Conservation (phyloP, 257 asterid genomes). For the Capsicum chinense region DNA sequence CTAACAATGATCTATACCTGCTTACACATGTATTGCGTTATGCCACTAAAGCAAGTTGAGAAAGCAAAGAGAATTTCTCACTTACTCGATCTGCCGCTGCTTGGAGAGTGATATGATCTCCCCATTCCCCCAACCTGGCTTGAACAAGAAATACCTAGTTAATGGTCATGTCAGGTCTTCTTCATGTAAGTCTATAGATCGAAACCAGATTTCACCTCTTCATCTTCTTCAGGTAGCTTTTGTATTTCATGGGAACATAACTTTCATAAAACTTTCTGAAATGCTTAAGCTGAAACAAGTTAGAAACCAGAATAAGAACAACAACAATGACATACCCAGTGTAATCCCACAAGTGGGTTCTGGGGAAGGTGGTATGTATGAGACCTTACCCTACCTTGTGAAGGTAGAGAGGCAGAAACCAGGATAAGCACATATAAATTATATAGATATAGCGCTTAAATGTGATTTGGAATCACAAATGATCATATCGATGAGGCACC, state of each 20-base stretch:
- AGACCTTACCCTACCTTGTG: neutral
- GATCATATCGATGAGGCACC: neutral
- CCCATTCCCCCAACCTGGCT: conserved; percentile 89
- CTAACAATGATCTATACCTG: conserved; percentile 15
- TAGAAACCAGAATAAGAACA: conserved; percentile 14
- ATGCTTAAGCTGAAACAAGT: conserved; percentile 73
- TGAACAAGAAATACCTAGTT: conserved; percentile 36
- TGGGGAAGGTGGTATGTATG: neutral
- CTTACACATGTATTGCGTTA: neutral
- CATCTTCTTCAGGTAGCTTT: conserved; percentile 78
- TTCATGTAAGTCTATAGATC: conserved; percentile 1
- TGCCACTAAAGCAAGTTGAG: conserved; percentile 1
- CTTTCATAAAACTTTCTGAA: conserved; percentile 75
- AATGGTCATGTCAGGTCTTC: conserved; percentile 6
- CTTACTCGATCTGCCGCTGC: conserved; percentile 97
- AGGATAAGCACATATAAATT: conserved; percentile 17
- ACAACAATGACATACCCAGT: neutral
- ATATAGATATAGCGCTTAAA: neutral
- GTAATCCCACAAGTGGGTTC: neutral
- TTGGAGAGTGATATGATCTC: conserved; percentile 96
- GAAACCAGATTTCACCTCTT: conserved; percentile 56
- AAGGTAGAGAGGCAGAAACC: conserved; percentile 7
- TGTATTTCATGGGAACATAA: conserved; percentile 93
- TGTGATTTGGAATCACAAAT: conserved; percentile 8
- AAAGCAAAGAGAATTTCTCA: conserved; percentile 25